phyloP scores from a whole-genome alignment of 2,329 filamentous ascomycete genomes.

The Aureobasidium sp. region DNA sequence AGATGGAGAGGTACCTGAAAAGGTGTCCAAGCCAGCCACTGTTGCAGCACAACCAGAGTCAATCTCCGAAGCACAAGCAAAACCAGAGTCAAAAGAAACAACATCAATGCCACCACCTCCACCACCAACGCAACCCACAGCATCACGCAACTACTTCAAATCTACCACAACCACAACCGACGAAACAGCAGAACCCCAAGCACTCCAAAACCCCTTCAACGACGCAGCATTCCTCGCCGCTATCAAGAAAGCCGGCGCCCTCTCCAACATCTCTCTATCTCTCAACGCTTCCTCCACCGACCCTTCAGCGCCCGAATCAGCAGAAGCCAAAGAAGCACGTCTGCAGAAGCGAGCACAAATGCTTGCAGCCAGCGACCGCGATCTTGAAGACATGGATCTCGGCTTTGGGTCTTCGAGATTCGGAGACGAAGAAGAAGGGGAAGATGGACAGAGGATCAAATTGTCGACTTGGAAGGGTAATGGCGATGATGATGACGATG shows the following conservation, averaged over 20 bases:
- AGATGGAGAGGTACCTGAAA: neutral
- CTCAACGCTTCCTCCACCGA: conserved; percentile 36
- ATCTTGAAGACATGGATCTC: conserved; percentile 87
- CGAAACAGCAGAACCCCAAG: conserved; percentile 10
- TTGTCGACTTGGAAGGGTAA: conserved; percentile 53
- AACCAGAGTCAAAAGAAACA: conserved; percentile 5
- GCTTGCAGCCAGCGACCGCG: conserved; percentile 62
- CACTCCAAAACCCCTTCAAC: conserved; percentile 33
- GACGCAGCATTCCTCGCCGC: conserved; percentile 77
- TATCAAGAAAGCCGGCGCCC: conserved; percentile 63
- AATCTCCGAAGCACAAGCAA: neutral
- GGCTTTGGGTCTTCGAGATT: conserved; percentile 84
- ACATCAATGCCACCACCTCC: conserved; percentile 12
- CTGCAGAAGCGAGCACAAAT: conserved; percentile 57
- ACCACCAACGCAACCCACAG: neutral
- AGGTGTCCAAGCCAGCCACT: neutral
- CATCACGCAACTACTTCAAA: conserved; percentile 30
- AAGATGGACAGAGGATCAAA: conserved; percentile 53
- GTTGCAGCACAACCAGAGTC: neutral
- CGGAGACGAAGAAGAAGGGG: conserved; percentile 80
- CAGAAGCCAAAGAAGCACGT: conserved; percentile 51
- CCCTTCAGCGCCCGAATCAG: conserved; percentile 36
- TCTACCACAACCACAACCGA: conserved; percentile 18
- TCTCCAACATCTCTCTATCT: conserved; percentile 25
- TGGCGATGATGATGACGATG: conserved; percentile 41